These are phyloP conservation scores for Coniferiporia sulphurascens DNA, from an alignment of 1,284 basidiomycete species.

Conservation along the genomic window DNA sequence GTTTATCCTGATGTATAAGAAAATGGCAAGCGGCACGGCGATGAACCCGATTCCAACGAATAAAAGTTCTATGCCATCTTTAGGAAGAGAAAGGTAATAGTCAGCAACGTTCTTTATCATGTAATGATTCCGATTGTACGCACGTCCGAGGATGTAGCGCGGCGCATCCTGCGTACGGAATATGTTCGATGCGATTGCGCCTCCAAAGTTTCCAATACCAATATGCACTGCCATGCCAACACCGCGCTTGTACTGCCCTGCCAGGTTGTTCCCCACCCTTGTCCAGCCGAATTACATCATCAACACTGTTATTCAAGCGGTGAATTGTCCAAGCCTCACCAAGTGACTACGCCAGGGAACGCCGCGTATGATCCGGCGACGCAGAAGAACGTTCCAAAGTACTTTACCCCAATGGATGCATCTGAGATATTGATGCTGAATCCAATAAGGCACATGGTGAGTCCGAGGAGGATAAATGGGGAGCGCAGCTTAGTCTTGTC, in stretches of 20 bases:
- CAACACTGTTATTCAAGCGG: neutral
- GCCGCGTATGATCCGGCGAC: constrained; percentile 57
- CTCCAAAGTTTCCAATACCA: constrained; percentile 53
- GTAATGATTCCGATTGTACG: constrained; percentile 22
- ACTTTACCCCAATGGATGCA: constrained; percentile 48
- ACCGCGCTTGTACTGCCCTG: constrained; percentile 63
- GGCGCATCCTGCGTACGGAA: constrained; percentile 56
- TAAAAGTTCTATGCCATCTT: constrained; percentile 64
- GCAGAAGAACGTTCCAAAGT: constrained; percentile 63
- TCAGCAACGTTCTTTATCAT: neutral
- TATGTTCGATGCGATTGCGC: constrained; percentile 55
- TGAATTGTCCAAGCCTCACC: constrained; percentile 35
- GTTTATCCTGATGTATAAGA: constrained; percentile 55
- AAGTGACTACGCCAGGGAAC: constrained; percentile 61
- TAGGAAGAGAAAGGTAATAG: neutral
- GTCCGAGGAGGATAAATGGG: constrained; percentile 54
- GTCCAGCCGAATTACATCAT: neutral
- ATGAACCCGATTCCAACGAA: constrained; percentile 63
- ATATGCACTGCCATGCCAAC: constrained; percentile 61
- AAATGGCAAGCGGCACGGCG: constrained; percentile 41
- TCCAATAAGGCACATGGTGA: constrained; percentile 50
- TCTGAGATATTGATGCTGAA: constrained; percentile 61
- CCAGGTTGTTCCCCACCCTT: constrained; percentile 56
- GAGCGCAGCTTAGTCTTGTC: constrained; percentile 54
- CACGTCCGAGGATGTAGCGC: constrained; percentile 57